Evolutionary conservation across 768 basidiomycete species (phyloP).

Genomic region (Lactarius sanguifluus): DNA sequence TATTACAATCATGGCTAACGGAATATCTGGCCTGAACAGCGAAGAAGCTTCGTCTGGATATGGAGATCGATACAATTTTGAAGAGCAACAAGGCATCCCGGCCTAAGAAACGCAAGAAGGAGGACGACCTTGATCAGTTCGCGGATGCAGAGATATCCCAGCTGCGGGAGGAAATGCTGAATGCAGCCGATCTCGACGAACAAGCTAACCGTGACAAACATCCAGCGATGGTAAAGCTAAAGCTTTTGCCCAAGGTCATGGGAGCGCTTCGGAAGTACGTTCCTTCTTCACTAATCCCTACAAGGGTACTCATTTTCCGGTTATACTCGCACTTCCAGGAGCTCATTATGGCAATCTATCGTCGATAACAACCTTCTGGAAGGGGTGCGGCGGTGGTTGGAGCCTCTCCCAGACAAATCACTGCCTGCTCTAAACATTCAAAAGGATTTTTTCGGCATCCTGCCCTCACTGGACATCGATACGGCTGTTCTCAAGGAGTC

Average conservation of each 20-base stretch:
- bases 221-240: conserved; percentile 84
- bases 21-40: conserved; percentile 46
- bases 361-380: conserved; percentile 93
- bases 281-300: neutral
- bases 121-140: conserved; percentile 80
- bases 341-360: conserved; percentile 85
- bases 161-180: conserved; percentile 86
- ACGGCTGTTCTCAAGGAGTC: conserved; percentile 87
- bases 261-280: conserved; percentile 89
- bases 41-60: conserved; percentile 73
- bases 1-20: neutral
- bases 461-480: conserved; percentile 92
- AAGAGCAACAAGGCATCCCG: conserved; percentile 72
- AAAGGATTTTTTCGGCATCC: conserved; percentile 79
- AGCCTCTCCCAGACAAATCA: conserved; percentile 89
- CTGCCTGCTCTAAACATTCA: conserved; percentile 96
- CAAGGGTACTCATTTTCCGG: neutral
- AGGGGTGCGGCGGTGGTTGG: conserved; percentile 87
- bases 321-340: conserved; percentile 45
- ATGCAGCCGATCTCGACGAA: conserved; percentile 82
- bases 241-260: conserved; percentile 85
- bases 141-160: conserved; percentile 90
- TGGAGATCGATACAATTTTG: conserved; percentile 83
- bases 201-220: conserved; percentile 74
- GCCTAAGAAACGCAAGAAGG: conserved; percentile 70